Evolutionary conservation across 805 yeast species (phyloP).

Genomic region (Nadsonia fulvescens): DNA sequence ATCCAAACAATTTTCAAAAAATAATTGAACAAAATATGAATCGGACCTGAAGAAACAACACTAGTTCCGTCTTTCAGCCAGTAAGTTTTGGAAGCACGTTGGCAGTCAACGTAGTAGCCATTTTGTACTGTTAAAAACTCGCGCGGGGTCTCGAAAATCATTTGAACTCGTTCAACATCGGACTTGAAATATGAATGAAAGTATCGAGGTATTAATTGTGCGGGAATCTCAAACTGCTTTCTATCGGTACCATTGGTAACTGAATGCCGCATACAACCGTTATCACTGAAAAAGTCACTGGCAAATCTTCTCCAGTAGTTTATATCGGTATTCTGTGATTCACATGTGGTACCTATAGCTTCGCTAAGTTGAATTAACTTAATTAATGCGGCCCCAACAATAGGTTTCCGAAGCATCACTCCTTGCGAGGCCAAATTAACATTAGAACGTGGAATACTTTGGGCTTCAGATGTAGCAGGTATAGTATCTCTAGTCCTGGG

Average conservation of each 20-base stretch:
- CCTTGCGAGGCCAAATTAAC: too few relatives aligned
- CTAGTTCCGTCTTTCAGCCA: constrained; percentile 55
- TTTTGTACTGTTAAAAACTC: constrained; percentile 38
- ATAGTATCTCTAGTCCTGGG: constrained; percentile 4
- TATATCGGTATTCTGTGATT: constrained; percentile 23
- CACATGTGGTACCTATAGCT: constrained; percentile 25
- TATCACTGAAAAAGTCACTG: constrained; percentile 34
- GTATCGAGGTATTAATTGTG: constrained; percentile 46
- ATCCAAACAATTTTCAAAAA: constrained; percentile 53
- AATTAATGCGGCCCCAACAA: constrained; percentile 29
- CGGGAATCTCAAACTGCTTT: constrained; percentile 45
- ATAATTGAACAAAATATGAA: constrained; percentile 44
- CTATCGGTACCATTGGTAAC: constrained; percentile 26
- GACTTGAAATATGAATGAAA: constrained; percentile 33
- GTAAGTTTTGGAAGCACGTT: constrained; percentile 29
- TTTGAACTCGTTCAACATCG: constrained; percentile 34
- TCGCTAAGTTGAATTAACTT: constrained; percentile 34
- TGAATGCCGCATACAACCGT: constrained; percentile 29
- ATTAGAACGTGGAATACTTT: constrained; percentile 13
- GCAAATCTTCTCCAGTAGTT: constrained; percentile 33
- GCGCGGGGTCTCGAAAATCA: constrained; percentile 26
- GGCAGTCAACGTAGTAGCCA: constrained; percentile 34
- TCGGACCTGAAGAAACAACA: constrained; percentile 41
- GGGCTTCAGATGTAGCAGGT: constrained; percentile 6
- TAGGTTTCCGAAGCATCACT: constrained; percentile 20